Conservation (phyloP, 2,329 filamentous ascomycete genomes). For the Paraconiothyrium brasiliense region DNA sequence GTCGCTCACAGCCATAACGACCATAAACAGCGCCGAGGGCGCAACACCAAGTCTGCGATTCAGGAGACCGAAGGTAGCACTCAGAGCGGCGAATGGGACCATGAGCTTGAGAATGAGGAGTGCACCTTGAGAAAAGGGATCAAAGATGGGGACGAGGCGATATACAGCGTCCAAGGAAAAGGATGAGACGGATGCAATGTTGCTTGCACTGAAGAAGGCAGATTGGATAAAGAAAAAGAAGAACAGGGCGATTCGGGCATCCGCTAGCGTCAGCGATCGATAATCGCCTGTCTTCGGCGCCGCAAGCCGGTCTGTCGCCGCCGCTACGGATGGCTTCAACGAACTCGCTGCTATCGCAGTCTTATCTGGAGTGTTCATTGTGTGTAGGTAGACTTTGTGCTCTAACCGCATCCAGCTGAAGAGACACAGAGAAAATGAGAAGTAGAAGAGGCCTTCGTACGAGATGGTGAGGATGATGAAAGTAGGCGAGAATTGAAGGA, state of each 20-base stretch:
- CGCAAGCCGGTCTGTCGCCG: conserved; percentile 43
- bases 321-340: conserved; percentile 50
- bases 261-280: conserved; percentile 80
- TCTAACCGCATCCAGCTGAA: conserved; percentile 93
- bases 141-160: conserved; percentile 89
- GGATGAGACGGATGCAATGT: conserved; percentile 90
- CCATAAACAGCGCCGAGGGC: conserved; percentile 89
- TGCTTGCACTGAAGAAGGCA: conserved; percentile 96
- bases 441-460: conserved; percentile 96
- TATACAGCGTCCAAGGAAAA: conserved; percentile 92
- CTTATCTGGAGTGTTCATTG: conserved; percentile 19
- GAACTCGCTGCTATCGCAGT: conserved; percentile 34
- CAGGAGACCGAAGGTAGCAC: conserved; percentile 91
- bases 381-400: conserved; percentile 71
- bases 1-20: conserved; percentile 86
- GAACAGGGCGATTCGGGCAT: conserved; percentile 88
- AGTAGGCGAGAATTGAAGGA: conserved; percentile 89
- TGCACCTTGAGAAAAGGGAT: conserved; percentile 89
- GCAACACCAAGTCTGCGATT: conserved; percentile 85
- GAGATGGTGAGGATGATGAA: conserved; percentile 98
- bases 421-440: conserved; percentile 83
- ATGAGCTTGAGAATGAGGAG: conserved; percentile 89
- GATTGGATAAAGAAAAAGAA: conserved; percentile 95
- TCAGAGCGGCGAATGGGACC: conserved; percentile 91
- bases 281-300: conserved; percentile 53